A percentile compares a stretch with the other conserved stretches of the same genome.
These are phyloP conservation scores for Aspergillus japonicus DNA, from an alignment of 2,329 filamentous ascomycete species.

Conservation along the genomic window DNA sequence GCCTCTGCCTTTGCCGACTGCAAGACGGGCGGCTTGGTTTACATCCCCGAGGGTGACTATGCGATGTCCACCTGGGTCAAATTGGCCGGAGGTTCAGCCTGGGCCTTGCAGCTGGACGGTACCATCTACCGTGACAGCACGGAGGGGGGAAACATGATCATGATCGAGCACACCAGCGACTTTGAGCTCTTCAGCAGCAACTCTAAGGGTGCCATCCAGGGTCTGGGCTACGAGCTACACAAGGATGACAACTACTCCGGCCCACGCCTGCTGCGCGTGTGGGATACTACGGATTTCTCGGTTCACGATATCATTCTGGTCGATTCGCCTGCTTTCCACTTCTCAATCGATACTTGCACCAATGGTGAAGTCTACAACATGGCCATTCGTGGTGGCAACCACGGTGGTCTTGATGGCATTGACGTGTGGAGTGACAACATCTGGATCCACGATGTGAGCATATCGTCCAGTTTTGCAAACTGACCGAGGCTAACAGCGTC, in stretches of 20 bases:
- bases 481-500: background rate
- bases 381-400: slow-evolving; percentile 53
- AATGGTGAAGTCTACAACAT: slow-evolving; percentile 59
- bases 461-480: background rate
- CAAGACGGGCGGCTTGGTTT: slow-evolving; percentile 52
- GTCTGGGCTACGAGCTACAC: slow-evolving; percentile 52
- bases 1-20: slow-evolving; percentile 53
- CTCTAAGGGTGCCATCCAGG: slow-evolving; percentile 54
- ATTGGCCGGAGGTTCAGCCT: slow-evolving; percentile 49
- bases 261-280: slow-evolving; percentile 49
- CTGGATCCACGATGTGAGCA: slow-evolving; percentile 54
- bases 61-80: slow-evolving; percentile 52
- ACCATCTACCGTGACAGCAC: slow-evolving; percentile 53
- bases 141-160: slow-evolving; percentile 54
- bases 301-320: slow-evolving; percentile 52
- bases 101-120: slow-evolving; percentile 55
- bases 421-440: slow-evolving; percentile 58
- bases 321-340: slow-evolving; percentile 53
- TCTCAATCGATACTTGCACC: slow-evolving; percentile 51
- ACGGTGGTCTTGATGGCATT: slow-evolving; percentile 57
- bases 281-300: slow-evolving; percentile 49
- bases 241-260: slow-evolving; percentile 41
- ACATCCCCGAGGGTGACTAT: slow-evolving; percentile 52
- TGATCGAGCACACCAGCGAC: slow-evolving; percentile 50
- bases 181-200: slow-evolving; percentile 57